Conservation (phyloP, 2,329 filamentous ascomycete genomes). For the Phaeosphaeria sp. region DNA sequence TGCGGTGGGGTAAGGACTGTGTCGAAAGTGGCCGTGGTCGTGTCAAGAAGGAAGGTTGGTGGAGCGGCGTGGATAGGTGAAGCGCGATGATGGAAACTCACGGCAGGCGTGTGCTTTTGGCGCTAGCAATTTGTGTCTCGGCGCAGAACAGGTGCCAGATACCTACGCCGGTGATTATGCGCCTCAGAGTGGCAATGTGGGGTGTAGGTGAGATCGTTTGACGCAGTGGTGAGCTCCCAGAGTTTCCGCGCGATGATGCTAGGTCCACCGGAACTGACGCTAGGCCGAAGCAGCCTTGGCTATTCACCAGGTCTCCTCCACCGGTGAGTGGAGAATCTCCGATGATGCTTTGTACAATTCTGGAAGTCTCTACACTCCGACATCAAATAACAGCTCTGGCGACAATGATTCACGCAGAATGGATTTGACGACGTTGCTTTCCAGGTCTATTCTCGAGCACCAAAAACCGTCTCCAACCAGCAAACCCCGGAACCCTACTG, state of each 20-base stretch:
- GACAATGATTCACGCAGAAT: no score
- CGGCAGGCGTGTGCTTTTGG: constrained; percentile 46
- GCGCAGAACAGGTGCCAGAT: constrained; percentile 6
- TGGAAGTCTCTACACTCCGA: not conserved
- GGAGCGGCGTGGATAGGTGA: constrained; percentile 23
- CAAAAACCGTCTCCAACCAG: no score
- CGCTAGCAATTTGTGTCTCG: constrained; percentile 14
- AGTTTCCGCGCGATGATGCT: constrained; percentile 27
- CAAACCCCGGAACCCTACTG: no score
- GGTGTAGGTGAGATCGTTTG: constrained; percentile 24
- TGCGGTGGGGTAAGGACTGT: constrained; percentile 5
- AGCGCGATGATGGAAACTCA: constrained; percentile 29
- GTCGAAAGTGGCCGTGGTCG: not conserved
- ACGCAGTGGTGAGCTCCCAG: constrained; percentile 17
- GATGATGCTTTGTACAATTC: not conserved
- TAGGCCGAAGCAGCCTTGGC: not conserved
- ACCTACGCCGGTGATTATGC: constrained; percentile 8
- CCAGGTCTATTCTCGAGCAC: no score
- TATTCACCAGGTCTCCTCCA: not conserved
- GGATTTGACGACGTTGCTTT: no score
- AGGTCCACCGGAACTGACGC: not conserved
- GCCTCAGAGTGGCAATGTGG: constrained; percentile 19
- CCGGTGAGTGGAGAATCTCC: not conserved
- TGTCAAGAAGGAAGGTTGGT: constrained; percentile 14
- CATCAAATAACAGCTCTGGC: not conserved